Evolutionary conservation across 805 yeast species (phyloP).

Genomic region (Kluyveromyces siamensis): DNA sequence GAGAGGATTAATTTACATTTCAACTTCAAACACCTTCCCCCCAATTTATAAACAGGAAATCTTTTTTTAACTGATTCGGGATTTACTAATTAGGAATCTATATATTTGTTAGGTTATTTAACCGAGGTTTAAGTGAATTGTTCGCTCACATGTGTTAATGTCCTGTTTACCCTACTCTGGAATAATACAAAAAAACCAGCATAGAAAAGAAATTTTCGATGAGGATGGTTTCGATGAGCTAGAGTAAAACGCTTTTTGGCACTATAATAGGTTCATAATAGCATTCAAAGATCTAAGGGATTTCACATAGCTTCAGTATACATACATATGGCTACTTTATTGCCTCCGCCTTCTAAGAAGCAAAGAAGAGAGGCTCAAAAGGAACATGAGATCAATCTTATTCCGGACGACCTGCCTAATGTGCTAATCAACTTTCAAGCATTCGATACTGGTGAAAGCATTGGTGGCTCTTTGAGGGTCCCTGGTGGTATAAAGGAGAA

Average conservation of each 20-base stretch:
- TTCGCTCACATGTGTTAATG: no score
- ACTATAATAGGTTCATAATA: no score
- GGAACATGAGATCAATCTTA: constrained; percentile 61
- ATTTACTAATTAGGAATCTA: background rate
- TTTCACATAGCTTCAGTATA: no score
- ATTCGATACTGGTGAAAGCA: constrained; percentile 78
- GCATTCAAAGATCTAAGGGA: background rate
- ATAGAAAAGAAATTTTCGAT: background rate
- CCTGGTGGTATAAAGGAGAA: constrained; percentile 82
- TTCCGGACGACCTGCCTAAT: constrained; percentile 76
- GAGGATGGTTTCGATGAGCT: constrained; percentile 5
- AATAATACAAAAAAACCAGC: background rate
- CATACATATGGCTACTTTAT: constrained; percentile 68
- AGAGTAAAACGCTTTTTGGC: background rate
- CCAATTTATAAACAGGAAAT: background rate
- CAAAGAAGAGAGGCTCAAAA: constrained; percentile 78
- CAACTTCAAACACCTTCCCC: background rate
- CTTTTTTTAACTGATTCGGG: background rate
- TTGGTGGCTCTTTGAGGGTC: constrained; percentile 80
- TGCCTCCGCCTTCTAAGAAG: constrained; percentile 91
- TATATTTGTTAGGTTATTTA: background rate
- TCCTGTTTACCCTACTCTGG: background rate
- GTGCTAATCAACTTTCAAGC: constrained; percentile 87
- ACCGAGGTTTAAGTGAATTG: no score
- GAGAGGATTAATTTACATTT: no score